These are phyloP conservation scores for Starmerella asiatica DNA, from an alignment of 805 yeast species.

Conservation along the genomic window DNA sequence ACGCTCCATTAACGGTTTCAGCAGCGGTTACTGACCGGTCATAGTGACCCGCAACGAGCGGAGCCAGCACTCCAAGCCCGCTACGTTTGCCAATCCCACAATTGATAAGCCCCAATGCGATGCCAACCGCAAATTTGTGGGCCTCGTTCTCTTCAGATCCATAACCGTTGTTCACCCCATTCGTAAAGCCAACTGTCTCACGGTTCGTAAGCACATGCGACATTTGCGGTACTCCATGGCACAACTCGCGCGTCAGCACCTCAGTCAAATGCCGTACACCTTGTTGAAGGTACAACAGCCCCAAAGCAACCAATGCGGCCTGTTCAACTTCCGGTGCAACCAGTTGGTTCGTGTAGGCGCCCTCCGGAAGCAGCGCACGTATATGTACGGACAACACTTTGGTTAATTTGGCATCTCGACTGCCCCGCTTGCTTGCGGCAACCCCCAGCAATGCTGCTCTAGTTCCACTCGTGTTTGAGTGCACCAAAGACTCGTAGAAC, in stretches of 20 bases:
- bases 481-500: slow-evolving; percentile 80
- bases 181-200: too few relatives aligned
- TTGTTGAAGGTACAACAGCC: slow-evolving; percentile 61
- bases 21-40: slow-evolving; percentile 6
- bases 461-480: slow-evolving; percentile 72
- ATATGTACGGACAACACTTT: slow-evolving; percentile 89
- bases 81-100: slow-evolving; percentile 50
- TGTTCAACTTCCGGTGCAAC: slow-evolving; percentile 74
- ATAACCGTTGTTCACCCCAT: slow-evolving; percentile 13
- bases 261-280: slow-evolving; percentile 82
- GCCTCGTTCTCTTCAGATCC: slow-evolving; percentile 41
- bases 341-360: slow-evolving; percentile 60
- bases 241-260: slow-evolving; percentile 54
- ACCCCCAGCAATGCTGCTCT: slow-evolving; percentile 81
- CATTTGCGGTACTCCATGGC: slow-evolving; percentile 1
- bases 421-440: slow-evolving; percentile 74
- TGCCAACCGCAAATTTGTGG: slow-evolving; percentile 38
- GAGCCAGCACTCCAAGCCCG: slow-evolving; percentile 43
- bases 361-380: slow-evolving; percentile 77
- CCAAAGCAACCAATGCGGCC: slow-evolving; percentile 84
- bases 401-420: slow-evolving; percentile 75
- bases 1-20: slow-evolving; percentile 39
- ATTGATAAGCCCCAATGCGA: slow-evolving; percentile 73
- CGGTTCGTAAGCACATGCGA: not conserved
- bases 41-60: slow-evolving; percentile 31